Conservation (phyloP, 2,329 filamentous ascomycete species). For the Clonostachys rosea region DNA sequence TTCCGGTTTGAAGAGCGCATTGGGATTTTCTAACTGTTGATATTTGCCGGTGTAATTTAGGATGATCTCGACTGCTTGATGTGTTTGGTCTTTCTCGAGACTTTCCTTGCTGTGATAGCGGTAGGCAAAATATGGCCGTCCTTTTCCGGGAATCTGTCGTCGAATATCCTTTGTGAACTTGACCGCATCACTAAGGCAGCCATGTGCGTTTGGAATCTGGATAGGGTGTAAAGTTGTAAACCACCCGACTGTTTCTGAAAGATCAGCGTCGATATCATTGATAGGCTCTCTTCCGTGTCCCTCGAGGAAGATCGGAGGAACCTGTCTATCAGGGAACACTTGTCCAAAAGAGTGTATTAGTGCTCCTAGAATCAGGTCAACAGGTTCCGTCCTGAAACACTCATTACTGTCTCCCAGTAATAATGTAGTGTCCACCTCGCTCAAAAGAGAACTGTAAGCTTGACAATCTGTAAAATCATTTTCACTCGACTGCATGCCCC, state of each 20-base stretch:
- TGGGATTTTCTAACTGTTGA: constrained; percentile 18
- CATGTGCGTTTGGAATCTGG: constrained; percentile 5
- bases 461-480: constrained; percentile 5
- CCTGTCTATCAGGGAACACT: constrained; percentile 16
- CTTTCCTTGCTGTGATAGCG: constrained; percentile 6
- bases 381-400: constrained; percentile 19
- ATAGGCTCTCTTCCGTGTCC: constrained; percentile 27
- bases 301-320: constrained; percentile 22
- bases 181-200: constrained; percentile 8
- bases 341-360: constrained; percentile 16
- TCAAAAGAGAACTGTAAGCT: constrained; percentile 2
- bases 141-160: constrained; percentile 23
- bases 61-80: constrained; percentile 34
- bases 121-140: constrained; percentile 28
- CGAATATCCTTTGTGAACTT: constrained; percentile 12
- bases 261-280: constrained; percentile 17
- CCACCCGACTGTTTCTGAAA: constrained; percentile 30
- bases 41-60: constrained; percentile 39
- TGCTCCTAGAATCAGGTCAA: constrained; percentile 25
- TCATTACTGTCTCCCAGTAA: constrained; percentile 10
- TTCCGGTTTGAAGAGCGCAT: constrained; percentile 4
- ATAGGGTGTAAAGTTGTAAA: constrained; percentile 28
- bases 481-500: constrained; percentile 5
- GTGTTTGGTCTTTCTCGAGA: constrained; percentile 18
- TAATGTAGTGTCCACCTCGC: constrained; percentile 7